Evolutionary conservation across 2,329 filamentous ascomycete genomes (phyloP).

Genomic region (Claviceps sp.): DNA sequence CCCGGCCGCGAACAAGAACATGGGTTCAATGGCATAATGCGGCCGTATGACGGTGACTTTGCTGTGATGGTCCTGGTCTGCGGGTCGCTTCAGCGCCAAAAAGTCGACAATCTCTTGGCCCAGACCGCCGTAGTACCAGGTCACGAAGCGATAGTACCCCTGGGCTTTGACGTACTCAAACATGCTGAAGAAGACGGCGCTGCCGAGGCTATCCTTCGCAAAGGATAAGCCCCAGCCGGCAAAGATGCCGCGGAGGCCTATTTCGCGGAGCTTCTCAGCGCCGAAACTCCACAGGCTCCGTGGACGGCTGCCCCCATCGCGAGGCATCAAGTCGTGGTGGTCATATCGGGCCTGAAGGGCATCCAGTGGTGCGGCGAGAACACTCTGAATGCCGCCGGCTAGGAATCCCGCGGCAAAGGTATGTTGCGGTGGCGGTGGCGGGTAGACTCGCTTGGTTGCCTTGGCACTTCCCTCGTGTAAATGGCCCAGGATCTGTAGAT

Average conservation of each 20-base stretch:
- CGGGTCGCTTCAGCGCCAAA: constrained; percentile 32
- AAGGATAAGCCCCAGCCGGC: constrained; percentile 59
- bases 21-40: constrained; percentile 62
- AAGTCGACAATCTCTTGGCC: constrained; percentile 37
- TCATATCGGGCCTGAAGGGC: constrained; percentile 64
- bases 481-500: constrained; percentile 53
- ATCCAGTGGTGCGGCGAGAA: constrained; percentile 62
- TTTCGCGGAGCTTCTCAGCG: constrained; percentile 49
- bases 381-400: constrained; percentile 55
- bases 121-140: constrained; percentile 53
- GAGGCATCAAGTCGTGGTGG: constrained; percentile 33
- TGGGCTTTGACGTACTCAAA: constrained; percentile 70
- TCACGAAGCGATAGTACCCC: constrained; percentile 55
- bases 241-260: constrained; percentile 59
- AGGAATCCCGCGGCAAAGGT: constrained; percentile 59
- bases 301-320: constrained; percentile 26
- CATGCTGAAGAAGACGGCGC: constrained; percentile 58
- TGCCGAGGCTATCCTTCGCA: constrained; percentile 55
- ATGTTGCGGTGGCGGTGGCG: constrained; percentile 47
- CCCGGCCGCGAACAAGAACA: constrained; percentile 57
- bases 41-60: constrained; percentile 45
- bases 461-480: constrained; percentile 51
- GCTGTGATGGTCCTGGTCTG: constrained; percentile 8
- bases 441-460: constrained; percentile 50
- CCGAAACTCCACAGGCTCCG: constrained; percentile 64